Base-by-base conservation (phyloP, 179 eudicot genomes). In the Silene coronaria region DNA sequence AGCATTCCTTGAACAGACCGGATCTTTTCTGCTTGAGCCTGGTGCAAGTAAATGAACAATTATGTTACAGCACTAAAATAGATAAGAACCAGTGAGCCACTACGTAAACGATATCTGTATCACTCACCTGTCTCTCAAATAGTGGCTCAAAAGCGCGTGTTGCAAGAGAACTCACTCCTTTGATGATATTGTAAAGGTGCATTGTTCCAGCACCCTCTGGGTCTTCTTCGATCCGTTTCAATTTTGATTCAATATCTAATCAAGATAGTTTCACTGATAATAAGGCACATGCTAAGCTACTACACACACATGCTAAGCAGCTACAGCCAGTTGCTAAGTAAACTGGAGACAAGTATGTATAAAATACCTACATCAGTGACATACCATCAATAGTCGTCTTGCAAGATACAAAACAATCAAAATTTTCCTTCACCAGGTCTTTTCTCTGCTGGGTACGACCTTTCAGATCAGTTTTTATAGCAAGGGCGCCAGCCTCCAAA, bases 1-100 rank as follows among this genome's bases (percentile, higher is more conserved):
- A 96, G 97, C 98, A 93, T 96, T 84, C 99, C 99, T 87, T 96
- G 99, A 64, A 96, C 99, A 69, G 99, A 93, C 84, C 99, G 90
- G 74, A 96, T 93, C 89, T 96, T 96, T 82, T 96, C 99, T 58
- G 98, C 87, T 90, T 93, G 98, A 48, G 98, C 99, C 99, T 96
- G 79, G 66, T 58, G 71, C 46, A 66, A 21, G 67, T 32, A 73
- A 71, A 62, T 42, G 38, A 48, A 76, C 57, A 61, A 22, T 17
- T 57, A 81, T 12, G 45, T 67, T 38, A 71, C 24, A 45, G 62
- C 55, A 32, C 61, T 19, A n/a, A 7, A 19, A 13, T 14, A 46
- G 62, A 34, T 16, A 61, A 71, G 9, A 72, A 78, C 2, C 13
- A 46, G 5, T 28, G 10, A 58, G 21, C 16, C 55, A 66, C 70